Evolutionary conservation across 2,329 filamentous ascomycete species (phyloP), one percentile per base, ranked within the genome.

Genomic region (Emergomyces orientalis): DNA sequence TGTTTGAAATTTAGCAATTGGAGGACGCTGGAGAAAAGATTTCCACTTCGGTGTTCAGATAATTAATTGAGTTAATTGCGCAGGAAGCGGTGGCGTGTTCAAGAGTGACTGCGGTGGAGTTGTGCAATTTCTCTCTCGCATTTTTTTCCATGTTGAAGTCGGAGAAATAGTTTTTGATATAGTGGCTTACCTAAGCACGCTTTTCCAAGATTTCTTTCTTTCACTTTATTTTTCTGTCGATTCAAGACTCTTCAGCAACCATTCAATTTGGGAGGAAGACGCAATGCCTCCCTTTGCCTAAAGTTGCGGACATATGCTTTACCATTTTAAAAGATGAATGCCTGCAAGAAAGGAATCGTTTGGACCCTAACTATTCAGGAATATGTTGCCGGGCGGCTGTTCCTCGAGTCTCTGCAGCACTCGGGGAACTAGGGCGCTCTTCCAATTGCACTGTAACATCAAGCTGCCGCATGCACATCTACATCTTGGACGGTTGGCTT

Each of bases 151-250:
- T 65, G n/a, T 68, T 59, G 57, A 47, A 32, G 56, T 59, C 19
- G 56, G 5, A 45, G 30, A 55, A 55, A 11, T 22, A 58, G 22
- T 30, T 58, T 43, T n/a, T n/a, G 54, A 39, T 52, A 43, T 45
- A 22, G 39, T 59, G 52, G 60, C 61, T 74, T 75, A 75, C 68
- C 69, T 76, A 72, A 75, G 68, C 72, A 6, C 19, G 2, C 39
- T 34, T 58, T 56, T 55, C 19, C 58, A 37, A 27, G 55, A 43
- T 43, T 58, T 58, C 13, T 1, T n/a, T 17, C 9, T 22, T 49
- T 2, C n/a, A n/a, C n/a, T n/a, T 25, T 32, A 32, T 32, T 54
- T 34, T 34, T 37, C 19, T 56, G n/a, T 25, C 34, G 2, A 13
- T 56, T 7, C 9, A n/a, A 34, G 51, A 34, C 51, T 11, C 2